Evolutionary conservation across 257 asterid genomes (phyloP), one percentile per base, ranked within the genome.

Genomic region (Nicotiana otophora): DNA sequence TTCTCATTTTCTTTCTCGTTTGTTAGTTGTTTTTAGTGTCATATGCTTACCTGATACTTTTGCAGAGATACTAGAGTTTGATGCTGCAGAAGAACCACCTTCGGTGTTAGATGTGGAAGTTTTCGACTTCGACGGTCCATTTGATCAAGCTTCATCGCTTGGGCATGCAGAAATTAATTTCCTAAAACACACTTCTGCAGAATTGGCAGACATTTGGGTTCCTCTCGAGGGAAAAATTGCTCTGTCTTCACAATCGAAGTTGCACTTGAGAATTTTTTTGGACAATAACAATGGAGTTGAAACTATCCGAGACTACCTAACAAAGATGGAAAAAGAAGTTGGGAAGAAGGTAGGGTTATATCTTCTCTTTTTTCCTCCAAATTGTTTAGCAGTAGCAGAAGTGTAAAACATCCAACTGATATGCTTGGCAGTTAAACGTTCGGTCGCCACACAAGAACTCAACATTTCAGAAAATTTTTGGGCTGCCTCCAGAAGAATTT

Each of bases 81-180:
- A 95, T 80, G 97, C 98, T 82, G 84, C 86, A 57, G 99, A 94
- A 75, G 99, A 95, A 67, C 99, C 98, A 17, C 99, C 98, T 68
- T 91, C 99, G 7, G 92, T 94, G 80, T 82, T 95, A 75, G 96
- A 94, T 69, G 91, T 92, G 81, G 99, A 94, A 77, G 97, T 95
- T 77, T 94, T 89, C 3, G 94, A 95, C 84, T 94, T 95, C 55
- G 97, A 94, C 28, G 99, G 98, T 39, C 97, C 96, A 0, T 92
- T 94, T 36, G 97, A 92, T 81, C 92, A 94, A 85, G 91, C 91
- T 55, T 81, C 82, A 46, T 94, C 97, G 5, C 96, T 95, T 34
- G 98, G 99, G 54, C 96, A 91, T 78, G 94, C 92, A 42, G 98
- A 95, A 90, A 91, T 95, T 84, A 95, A 94, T 86, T 92, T 95